Conservation (phyloP, 2,329 filamentous ascomycete genomes). For the Cytospora chrysosperma region DNA sequence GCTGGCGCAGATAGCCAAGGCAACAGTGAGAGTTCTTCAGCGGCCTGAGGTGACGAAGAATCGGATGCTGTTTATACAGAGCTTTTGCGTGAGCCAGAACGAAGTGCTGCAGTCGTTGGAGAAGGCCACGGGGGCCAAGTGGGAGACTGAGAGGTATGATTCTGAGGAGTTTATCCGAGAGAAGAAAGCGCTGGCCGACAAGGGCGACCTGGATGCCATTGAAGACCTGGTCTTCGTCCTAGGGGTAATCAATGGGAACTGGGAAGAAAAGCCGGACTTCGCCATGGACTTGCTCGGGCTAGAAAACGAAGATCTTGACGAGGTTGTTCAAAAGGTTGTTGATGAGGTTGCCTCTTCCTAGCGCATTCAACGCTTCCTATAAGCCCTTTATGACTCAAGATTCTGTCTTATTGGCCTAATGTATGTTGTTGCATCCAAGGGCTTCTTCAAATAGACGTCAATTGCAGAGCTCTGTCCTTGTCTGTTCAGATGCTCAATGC, state of each 20-base stretch:
- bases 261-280: conserved; percentile 44
- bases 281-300: conserved; percentile 48
- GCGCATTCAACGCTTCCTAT: conserved; percentile 10
- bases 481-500: no score
- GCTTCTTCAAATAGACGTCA: neutral
- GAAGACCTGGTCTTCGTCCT: conserved; percentile 52
- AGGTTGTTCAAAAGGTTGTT: conserved; percentile 39
- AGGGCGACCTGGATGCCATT: conserved; percentile 38
- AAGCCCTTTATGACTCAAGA: neutral
- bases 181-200: conserved; percentile 38
- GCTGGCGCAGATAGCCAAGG: conserved; percentile 35
- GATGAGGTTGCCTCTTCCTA: neutral
- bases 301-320: conserved; percentile 46
- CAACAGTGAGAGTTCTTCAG: conserved; percentile 35
- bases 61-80: conserved; percentile 40
- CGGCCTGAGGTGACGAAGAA: conserved; percentile 33
- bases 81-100: conserved; percentile 40
- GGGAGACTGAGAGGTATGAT: conserved; percentile 35
- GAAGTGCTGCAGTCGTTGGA: conserved; percentile 37
- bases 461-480: no score
- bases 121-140: conserved; percentile 33
- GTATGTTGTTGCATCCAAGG: neutral
- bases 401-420: conserved; percentile 43
- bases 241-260: conserved; percentile 48
- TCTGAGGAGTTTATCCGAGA: conserved; percentile 41